Evolutionary conservation across 2,329 filamentous ascomycete genomes (phyloP), one percentile per base, ranked within the genome.

Genomic region (Fusarium siculi): DNA sequence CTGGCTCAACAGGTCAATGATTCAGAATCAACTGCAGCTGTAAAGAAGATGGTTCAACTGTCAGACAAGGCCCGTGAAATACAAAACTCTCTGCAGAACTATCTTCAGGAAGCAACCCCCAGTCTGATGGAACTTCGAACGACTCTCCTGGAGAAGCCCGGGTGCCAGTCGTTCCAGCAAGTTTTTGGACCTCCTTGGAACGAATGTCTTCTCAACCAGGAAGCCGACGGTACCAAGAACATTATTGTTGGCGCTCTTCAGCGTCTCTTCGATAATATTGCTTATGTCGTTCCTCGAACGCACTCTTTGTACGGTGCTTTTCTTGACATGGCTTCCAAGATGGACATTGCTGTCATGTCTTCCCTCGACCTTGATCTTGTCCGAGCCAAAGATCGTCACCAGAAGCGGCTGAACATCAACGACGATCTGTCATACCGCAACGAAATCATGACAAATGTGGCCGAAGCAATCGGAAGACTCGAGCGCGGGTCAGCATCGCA

Each of bases 201-300:
- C 9, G 19, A 49, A 34, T 63, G 54, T 25, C 47, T 50, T 19
- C 54, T 60, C 6, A 50, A 25, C 5, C 54, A 61, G 8, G 43
- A 43, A 28, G 43, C 54, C 34, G 37, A 61, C 5, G 54, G 61
- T 8, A 39, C 23, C 8, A 63, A 43, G 36, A 63, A 63, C 14
- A 63, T 60, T 15, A 25, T 63, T 16, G 37, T 64, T 19, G 55
- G 61, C 18, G 61, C 61, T 15, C 61, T 64, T 32, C 61, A 64
- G 10, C 55, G 44, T 4, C 32, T 64, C 9, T 61, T 50, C 9
- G 55, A 64, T 11, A 30, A 34, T 28, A 64, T 61, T 42, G 61
- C 40, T 9, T 43, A 50, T 28, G 55, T 44, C 3, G 44, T 64
- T 12, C 30, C 37, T 25, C 37, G 21, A 16, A 25, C 44, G n/a